Evolutionary conservation across 306 rosid genomes (phyloP).

Genomic region (Trifolium pratense): DNA sequence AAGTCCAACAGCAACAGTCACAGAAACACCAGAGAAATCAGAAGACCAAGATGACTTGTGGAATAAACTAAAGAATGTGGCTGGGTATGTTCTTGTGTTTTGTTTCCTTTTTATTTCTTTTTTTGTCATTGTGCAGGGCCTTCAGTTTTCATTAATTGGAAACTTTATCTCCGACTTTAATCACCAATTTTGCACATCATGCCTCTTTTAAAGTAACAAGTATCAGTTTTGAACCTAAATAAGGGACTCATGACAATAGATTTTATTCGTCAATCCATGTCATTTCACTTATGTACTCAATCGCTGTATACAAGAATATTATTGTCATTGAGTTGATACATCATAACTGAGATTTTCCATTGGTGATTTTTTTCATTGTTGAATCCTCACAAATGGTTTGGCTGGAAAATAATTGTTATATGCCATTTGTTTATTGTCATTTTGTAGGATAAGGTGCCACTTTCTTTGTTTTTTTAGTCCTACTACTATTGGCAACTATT

Average conservation of each 20-base stretch:
- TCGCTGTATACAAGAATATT: slow-evolving; percentile 8
- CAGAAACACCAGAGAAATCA: slow-evolving; percentile 54
- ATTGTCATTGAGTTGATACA: slow-evolving; percentile 17
- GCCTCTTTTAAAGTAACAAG: slow-evolving; percentile 3
- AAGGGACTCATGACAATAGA: background rate
- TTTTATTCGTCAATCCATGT: slow-evolving; percentile 14
- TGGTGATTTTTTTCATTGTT: slow-evolving; percentile 27
- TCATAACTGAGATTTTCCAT: background rate
- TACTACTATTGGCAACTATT: too few species aligned
- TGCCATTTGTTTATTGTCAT: slow-evolving; percentile 9
- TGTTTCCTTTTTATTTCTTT: slow-evolving; percentile 1
- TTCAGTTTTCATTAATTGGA: slow-evolving; percentile 8
- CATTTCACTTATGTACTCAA: background rate
- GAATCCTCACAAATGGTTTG: slow-evolving; percentile 32
- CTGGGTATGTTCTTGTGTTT: slow-evolving; percentile 62
- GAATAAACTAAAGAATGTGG: slow-evolving; percentile 71
- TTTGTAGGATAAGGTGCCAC: slow-evolving; percentile 21
- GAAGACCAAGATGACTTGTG: slow-evolving; percentile 68
- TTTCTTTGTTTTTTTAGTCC: slow-evolving; percentile 16
- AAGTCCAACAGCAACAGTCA: slow-evolving; percentile 53
- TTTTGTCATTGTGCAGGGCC: slow-evolving; percentile 8
- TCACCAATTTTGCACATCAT: slow-evolving; percentile 10
- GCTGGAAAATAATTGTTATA: slow-evolving; percentile 17
- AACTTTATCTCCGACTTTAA: slow-evolving; percentile 8
- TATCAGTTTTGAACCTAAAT: background rate